Evolutionary conservation across 495 filamentous ascomycete genomes (phyloP).

Genomic region (Rhypophila decipiens): DNA sequence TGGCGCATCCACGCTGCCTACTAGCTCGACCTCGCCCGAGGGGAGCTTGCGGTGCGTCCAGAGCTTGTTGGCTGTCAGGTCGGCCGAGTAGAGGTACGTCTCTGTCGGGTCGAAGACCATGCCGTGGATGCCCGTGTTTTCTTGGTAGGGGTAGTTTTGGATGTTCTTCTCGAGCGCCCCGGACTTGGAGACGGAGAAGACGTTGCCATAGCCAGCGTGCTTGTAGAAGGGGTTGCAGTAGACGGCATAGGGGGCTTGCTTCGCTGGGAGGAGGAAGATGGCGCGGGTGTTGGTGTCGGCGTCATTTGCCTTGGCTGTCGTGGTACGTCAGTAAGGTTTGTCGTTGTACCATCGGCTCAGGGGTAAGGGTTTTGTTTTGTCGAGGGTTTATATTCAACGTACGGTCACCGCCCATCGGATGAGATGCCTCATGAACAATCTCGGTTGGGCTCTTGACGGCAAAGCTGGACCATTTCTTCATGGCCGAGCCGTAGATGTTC

Average conservation of each 20-base stretch:
- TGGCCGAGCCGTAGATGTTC: conserved; percentile 77
- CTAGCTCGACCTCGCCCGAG: conserved; percentile 56
- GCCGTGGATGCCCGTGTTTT: conserved; percentile 74
- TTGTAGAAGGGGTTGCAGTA: conserved; percentile 87
- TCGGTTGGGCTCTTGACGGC: conserved; percentile 68
- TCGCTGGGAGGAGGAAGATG: conserved; percentile 76
- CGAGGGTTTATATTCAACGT: conserved; percentile 14
- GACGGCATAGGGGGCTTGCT: conserved; percentile 68
- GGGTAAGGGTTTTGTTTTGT: background rate
- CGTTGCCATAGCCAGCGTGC: conserved; percentile 70
- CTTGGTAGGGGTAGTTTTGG: conserved; percentile 71
- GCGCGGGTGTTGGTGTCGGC: conserved; percentile 72
- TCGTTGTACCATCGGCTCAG: background rate
- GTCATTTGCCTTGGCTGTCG: conserved; percentile 56
- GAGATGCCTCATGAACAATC: conserved; percentile 67
- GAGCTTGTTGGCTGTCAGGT: conserved; percentile 76
- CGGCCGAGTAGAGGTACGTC: conserved; percentile 79
- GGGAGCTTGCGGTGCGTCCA: conserved; percentile 73
- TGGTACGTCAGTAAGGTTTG: too few relatives aligned
- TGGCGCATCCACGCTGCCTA: conserved; percentile 67
- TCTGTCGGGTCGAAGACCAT: conserved; percentile 84
- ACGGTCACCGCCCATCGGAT: conserved; percentile 56
- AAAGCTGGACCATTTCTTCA: conserved; percentile 86
- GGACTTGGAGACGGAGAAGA: conserved; percentile 60
- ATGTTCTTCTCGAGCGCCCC: conserved; percentile 61